A percentile compares a stretch with the other conserved stretches of the same genome.
Conservation (phyloP, 768 basidiomycete genomes). For the Cystobasidium ongulense region DNA sequence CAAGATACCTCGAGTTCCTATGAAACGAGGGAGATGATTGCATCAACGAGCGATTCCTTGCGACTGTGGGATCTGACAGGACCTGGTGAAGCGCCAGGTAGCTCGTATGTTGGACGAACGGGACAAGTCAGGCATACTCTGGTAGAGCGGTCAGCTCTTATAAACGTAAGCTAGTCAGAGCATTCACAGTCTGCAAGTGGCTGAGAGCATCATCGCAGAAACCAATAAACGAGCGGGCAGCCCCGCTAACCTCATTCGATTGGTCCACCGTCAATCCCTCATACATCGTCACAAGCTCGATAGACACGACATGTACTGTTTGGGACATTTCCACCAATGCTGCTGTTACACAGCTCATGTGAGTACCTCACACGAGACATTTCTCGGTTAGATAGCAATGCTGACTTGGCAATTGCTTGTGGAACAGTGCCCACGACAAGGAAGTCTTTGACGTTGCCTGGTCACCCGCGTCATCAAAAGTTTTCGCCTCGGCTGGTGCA, state of each 20-base stretch:
- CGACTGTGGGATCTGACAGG: conserved; percentile 80
- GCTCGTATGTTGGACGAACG: conserved; percentile 29
- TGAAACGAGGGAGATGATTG: conserved; percentile 66
- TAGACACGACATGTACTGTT: conserved; percentile 92
- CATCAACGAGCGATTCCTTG: conserved; percentile 87
- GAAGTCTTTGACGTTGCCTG: conserved; percentile 98
- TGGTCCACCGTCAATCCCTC: conserved; percentile 92
- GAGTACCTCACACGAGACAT: background rate
- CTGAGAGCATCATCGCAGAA: conserved; percentile 50
- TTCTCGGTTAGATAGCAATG: conserved; percentile 19
- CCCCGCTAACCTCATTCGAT: conserved; percentile 91
- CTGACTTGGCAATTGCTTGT: background rate
- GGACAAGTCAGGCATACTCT: conserved; percentile 28
- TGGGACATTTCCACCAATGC: conserved; percentile 95
- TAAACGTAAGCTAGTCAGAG: conserved; percentile 29
- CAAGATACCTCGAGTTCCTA: conserved; percentile 29
- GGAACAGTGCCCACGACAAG: conserved; percentile 67
- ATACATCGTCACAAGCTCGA: conserved; percentile 90
- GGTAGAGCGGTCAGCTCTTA: conserved; percentile 25
- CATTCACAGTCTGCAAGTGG: background rate
- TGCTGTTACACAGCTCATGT: conserved; percentile 79
- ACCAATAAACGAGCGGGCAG: conserved; percentile 84
- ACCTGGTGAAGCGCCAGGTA: conserved; percentile 48
- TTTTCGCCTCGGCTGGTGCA: conserved; percentile 96
- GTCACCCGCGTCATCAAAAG: conserved; percentile 89